phyloP scores from a whole-genome alignment of 148 eudicot genomes.

The Polygonum aviculare region DNA sequence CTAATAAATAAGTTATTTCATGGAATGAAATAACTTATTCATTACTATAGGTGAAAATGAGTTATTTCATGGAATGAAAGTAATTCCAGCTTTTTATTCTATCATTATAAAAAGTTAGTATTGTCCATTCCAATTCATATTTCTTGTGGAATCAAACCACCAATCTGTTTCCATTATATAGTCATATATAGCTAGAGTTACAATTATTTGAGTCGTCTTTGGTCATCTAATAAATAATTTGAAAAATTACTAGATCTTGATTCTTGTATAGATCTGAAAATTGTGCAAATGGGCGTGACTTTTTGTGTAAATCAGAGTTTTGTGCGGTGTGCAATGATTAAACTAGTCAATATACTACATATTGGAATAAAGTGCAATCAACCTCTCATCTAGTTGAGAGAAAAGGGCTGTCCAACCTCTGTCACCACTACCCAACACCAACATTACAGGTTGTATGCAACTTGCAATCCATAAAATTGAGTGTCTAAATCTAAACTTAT shows the following conservation, averaged over 20 bases:
- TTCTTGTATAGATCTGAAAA: background rate
- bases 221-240: too few species aligned
- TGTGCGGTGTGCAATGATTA: background rate
- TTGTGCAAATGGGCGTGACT: background rate
- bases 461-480: background rate
- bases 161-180: too few species aligned
- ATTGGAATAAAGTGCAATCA: background rate
- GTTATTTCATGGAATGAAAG: too few species aligned
- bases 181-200: too few species aligned
- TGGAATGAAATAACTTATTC: too few species aligned
- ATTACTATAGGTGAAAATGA: too few species aligned
- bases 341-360: background rate
- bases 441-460: background rate
- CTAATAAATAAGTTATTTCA: too few species aligned
- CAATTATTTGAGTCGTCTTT: too few species aligned
- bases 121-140: too few species aligned
- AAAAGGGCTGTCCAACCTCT: constrained; percentile 3
- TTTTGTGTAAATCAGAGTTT: background rate
- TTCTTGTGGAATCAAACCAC: too few species aligned
- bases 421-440: constrained; percentile 4
- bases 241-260: background rate
- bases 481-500: background rate
- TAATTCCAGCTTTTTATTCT: too few species aligned
- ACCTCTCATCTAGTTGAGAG: background rate
- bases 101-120: too few species aligned